Base-by-base conservation (phyloP, 1,139 yeast genomes). In the Suhomyces maxii region DNA sequence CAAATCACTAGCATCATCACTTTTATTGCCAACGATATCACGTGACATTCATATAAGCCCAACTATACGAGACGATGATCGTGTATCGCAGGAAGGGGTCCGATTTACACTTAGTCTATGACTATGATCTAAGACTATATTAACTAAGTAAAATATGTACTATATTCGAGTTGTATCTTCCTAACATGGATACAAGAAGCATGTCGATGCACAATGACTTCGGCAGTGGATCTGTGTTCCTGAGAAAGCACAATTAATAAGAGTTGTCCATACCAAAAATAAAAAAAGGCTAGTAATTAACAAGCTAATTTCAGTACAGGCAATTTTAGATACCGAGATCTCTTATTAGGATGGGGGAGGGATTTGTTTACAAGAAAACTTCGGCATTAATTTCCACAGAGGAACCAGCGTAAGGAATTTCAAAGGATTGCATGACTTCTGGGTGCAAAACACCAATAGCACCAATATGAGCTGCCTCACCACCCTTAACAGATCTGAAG, bases 391-490 rank as follows among this genome's bases (percentile, higher is more conserved):
- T 76, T 73, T 95, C 99, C 53, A 91, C 93, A 51, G 87, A 79
- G 39, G 97, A 87, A 37, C 89, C 90, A 60, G 97, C 97, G 63
- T 86, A 89, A 45, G 98, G 97, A 54, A 95, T 82, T 55, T 90
- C 98, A 63, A 90, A 95, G 61, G 80, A 73, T 56, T 77, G 77
- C 79, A 91, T 78, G 48, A 95, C 99, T 63, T 88, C 90, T 34
- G 99, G 99, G 67, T 95, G 99, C 61, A 95, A 77, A 48, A 90
- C 97, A 64, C 99, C 99, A 57, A 95, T 75, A 41, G 83, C 73
- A 55, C 99, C 99, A 60, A 95, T 80, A 44, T 74, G 80, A 54
- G 76, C 69, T 26, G 76, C 78, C 38, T 77, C 71, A 26, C 68
- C 84, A 48, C 82, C 86, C 52, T 80, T 80, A 50, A 72, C 77